Evolutionary conservation across 2,329 filamentous ascomycete species (phyloP).

Genomic region (Gnomoniopsis sp.): DNA sequence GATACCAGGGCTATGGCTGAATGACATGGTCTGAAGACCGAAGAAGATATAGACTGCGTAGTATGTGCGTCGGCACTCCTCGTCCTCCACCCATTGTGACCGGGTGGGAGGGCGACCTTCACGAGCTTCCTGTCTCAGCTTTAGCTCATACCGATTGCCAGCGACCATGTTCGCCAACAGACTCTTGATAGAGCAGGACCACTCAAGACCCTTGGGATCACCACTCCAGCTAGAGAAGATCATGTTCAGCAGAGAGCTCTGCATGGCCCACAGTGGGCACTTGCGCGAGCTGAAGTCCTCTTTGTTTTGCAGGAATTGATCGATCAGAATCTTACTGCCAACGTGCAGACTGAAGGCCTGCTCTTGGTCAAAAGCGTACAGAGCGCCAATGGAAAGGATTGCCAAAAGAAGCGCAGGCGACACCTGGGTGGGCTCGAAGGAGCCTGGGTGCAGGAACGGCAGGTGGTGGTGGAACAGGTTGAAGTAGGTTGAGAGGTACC

Average conservation of each 20-base stretch:
- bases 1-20: constrained; percentile 97
- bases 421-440: constrained; percentile 76
- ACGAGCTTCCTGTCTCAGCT: constrained; percentile 85
- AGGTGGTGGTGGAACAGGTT: constrained; percentile 95
- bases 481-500: constrained; percentile 94
- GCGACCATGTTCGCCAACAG: constrained; percentile 98
- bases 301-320: constrained; percentile 96
- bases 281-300: constrained; percentile 98
- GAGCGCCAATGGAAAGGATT: constrained; percentile 88
- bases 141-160: constrained; percentile 93
- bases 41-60: constrained; percentile 99
- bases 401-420: constrained; percentile 83
- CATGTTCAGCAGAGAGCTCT: constrained; percentile 96
- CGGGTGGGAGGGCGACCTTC: constrained; percentile 72
- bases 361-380: constrained; percentile 96
- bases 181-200: constrained; percentile 99
- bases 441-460: constrained; percentile 90
- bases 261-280: constrained; percentile 97
- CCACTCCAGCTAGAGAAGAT: constrained; percentile 99
- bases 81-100: constrained; percentile 93
- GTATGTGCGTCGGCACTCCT: constrained; percentile 93
- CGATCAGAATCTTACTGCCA: constrained; percentile 94
- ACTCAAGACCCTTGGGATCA: constrained; percentile 94
- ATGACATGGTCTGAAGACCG: constrained; percentile 87
- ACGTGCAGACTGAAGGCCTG: constrained; percentile 97